These are phyloP conservation scores for Xylariaceae sp. DNA, from an alignment of 2,329 filamentous ascomycete species.

Conservation along the genomic window DNA sequence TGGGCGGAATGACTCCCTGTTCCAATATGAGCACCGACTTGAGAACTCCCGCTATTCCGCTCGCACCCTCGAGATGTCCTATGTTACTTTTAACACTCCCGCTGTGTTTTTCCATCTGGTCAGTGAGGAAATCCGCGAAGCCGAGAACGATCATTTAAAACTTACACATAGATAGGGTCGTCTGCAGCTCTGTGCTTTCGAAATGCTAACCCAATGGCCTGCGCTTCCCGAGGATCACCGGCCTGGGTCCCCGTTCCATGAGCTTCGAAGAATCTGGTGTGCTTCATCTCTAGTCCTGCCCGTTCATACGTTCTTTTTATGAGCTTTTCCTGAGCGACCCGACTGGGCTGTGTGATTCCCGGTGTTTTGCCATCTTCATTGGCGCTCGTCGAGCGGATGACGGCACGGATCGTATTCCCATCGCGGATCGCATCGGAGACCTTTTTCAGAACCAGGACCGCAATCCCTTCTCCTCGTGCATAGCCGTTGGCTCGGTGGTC, in stretches of 20 bases:
- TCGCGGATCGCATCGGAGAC: not conserved
- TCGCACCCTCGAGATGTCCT: slow-evolving; percentile 47
- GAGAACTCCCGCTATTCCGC: slow-evolving; percentile 47
- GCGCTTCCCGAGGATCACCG: slow-evolving; percentile 52
- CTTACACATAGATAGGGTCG: too few relatives aligned
- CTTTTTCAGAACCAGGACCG: not conserved
- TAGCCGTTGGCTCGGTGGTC: not conserved
- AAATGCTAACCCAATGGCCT: slow-evolving; percentile 42
- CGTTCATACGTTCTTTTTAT: slow-evolving; percentile 40
- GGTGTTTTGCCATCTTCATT: slow-evolving; percentile 48
- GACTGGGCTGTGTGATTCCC: slow-evolving; percentile 53
- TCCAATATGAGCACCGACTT: slow-evolving; percentile 49
- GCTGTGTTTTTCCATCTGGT: slow-evolving; percentile 20
- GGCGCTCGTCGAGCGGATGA: not conserved
- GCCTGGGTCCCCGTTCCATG: slow-evolving; percentile 53
- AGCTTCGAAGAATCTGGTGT: slow-evolving; percentile 43
- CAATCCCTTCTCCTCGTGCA: not conserved
- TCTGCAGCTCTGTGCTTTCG: slow-evolving; percentile 29
- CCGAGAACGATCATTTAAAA: too few relatives aligned
- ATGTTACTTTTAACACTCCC: slow-evolving; percentile 46
- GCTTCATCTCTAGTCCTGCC: slow-evolving; percentile 35
- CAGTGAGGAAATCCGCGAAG: too few relatives aligned
- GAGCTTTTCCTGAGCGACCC: slow-evolving; percentile 42
- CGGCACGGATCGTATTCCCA: not conserved
- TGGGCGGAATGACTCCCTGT: slow-evolving; percentile 44